Base-by-base conservation (phyloP, 2,329 filamentous ascomycete genomes). In the Aureobasidium pullulans region DNA sequence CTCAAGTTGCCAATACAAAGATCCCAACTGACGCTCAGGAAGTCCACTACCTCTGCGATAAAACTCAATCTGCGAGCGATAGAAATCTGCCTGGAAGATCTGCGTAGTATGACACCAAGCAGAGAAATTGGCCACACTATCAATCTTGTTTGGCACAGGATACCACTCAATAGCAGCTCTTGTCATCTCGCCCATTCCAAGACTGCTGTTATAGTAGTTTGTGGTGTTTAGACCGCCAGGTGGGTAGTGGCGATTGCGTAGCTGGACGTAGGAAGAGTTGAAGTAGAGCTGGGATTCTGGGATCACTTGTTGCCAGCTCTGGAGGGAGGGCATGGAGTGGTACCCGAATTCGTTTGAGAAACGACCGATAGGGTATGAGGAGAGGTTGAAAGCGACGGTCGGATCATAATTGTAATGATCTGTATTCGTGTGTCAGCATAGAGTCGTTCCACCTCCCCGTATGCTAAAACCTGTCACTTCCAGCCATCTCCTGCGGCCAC, bases 301-400 rank as follows among this genome's bases (percentile, higher is more conserved):
- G 0, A 85, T 67, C 2, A 78, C 82, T 64, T 82, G 77, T 43
- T 75, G 74, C 83, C 83, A 85, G 2, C 76, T 79, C 61, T 84
- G 79, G 0, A 85, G 66, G 54, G 78, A 81, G 0, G 83, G 83
- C 83, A 86, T 84, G 59, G 78, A 81, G 65, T 84, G 82, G 66
- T 79, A 85, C 28, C 84, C 84, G 61, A 86, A 86, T 68, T 86
- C 83, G 62, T 84, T 84, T 2, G 81, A 79, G 64, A 86, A 86
- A 8, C 83, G 76, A 2, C 81, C 82, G 0, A 84, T 71, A 0
- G 83, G 82, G 62, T 84, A 85, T 0, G 70, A 73, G 1, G 73
- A 75, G n/a, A 75, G 72, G 66, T 85, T 76, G 68, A 84, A 85
- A 0, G 82, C 77, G 15, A 76, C 69, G 0, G 65, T 66, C 11